These are phyloP conservation scores for Auriscalpium microsporum DNA, from an alignment of 768 basidiomycete species.

Conservation along the genomic window DNA sequence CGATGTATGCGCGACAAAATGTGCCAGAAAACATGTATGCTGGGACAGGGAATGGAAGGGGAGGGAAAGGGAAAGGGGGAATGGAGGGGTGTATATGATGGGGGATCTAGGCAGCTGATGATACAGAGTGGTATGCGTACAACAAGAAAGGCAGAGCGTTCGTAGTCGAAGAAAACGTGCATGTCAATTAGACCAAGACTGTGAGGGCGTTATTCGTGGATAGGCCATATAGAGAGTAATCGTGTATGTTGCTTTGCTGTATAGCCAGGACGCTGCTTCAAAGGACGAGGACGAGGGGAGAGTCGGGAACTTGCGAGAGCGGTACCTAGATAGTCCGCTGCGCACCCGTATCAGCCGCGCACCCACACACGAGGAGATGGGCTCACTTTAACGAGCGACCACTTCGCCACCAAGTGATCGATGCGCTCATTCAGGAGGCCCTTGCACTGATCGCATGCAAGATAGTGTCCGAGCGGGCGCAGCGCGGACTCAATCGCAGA, in stretches of 20 bases:
- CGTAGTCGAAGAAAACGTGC: not conserved
- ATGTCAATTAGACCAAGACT: not conserved
- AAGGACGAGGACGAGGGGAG: not conserved
- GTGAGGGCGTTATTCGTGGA: not conserved
- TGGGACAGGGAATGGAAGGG: not conserved
- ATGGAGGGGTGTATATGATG: not conserved
- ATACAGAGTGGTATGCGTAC: not conserved
- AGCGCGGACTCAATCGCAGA: conserved; percentile 66
- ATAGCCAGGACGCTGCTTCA: not conserved
- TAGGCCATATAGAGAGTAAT: too few species aligned
- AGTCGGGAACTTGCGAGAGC: not conserved
- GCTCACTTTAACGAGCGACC: conserved; percentile 71
- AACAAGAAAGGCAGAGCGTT: not conserved
- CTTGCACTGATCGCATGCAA: conserved; percentile 64
- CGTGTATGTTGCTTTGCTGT: not conserved
- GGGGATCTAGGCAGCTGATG: not conserved
- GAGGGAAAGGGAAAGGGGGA: not conserved
- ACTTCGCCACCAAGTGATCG: conserved; percentile 60
- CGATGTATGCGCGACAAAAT: too few species aligned
- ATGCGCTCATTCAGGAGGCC: conserved; percentile 55
- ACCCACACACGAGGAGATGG: too few species aligned
- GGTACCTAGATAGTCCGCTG: not conserved
- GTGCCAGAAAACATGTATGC: not conserved
- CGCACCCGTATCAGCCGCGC: not conserved
- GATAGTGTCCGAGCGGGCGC: conserved; percentile 57